These are phyloP conservation scores for Suzukiozyma palmioleophila DNA, from an alignment of 1,139 yeast genomes.

Conservation along the genomic window DNA sequence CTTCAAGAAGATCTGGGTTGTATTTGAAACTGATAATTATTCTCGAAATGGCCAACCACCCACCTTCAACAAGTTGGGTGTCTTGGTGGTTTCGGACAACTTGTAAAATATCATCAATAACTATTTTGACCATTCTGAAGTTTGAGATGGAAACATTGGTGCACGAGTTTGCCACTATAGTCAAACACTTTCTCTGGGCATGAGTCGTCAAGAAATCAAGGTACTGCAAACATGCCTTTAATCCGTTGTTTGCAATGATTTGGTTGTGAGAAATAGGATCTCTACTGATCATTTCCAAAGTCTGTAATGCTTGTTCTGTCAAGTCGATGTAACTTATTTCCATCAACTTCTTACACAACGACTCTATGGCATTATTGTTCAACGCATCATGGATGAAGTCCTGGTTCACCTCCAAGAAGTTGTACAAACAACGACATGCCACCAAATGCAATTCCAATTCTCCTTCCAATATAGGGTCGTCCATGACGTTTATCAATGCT, in stretches of 20 bases:
- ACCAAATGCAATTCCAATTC: constrained; percentile 77
- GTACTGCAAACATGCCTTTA: constrained; percentile 65
- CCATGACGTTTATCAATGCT: constrained; percentile 55
- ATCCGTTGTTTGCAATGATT: constrained; percentile 56
- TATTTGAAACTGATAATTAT: constrained; percentile 51
- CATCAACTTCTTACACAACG: constrained; percentile 59
- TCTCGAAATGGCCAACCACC: constrained; percentile 64
- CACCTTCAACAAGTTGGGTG: constrained; percentile 59
- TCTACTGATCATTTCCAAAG: constrained; percentile 64
- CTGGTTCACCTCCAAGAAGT: constrained; percentile 71
- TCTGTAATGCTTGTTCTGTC: constrained; percentile 87
- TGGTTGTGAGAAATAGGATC: constrained; percentile 46
- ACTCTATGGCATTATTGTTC: constrained; percentile 61
- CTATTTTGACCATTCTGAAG: constrained; percentile 47
- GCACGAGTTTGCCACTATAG: constrained; percentile 76
- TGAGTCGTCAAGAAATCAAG: constrained; percentile 87
- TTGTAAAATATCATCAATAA: constrained; percentile 58
- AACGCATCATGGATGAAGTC: constrained; percentile 65
- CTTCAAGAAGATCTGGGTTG: constrained; percentile 42
- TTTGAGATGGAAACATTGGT: constrained; percentile 41
- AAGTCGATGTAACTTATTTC: constrained; percentile 84
- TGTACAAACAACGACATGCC: constrained; percentile 82
- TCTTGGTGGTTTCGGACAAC: constrained; percentile 62
- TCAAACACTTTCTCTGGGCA: constrained; percentile 80
- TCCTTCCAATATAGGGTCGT: constrained; percentile 53